A percentile compares a stretch with the other conserved stretches of the same genome.
Conservation (phyloP, 306 rosid genomes). For the Lagenaria siceraria region DNA sequence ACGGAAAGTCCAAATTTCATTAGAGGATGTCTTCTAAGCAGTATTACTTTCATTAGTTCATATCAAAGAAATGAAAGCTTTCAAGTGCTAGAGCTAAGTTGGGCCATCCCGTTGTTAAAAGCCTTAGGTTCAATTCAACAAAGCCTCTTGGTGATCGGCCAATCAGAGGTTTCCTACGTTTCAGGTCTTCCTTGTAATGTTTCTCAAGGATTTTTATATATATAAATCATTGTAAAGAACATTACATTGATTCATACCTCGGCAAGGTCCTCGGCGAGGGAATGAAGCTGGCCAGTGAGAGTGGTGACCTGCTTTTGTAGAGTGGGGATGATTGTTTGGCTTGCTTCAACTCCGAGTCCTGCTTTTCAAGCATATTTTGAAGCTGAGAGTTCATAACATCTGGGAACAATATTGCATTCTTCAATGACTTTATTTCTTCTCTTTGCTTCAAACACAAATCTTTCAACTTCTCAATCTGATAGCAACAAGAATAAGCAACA, state of each 20-base stretch:
- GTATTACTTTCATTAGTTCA: neutral
- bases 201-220: neutral
- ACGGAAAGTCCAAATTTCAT: neutral
- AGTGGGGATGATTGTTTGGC: conserved; percentile 85
- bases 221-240: neutral
- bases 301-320: conserved; percentile 86
- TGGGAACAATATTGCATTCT: conserved; percentile 69
- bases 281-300: conserved; percentile 94
- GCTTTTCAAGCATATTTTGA: conserved; percentile 64
- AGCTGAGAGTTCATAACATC: conserved; percentile 74
- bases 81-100: neutral
- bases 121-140: neutral
- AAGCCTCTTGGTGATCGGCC: neutral
- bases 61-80: neutral
- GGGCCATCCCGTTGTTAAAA: neutral
- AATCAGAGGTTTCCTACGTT: neutral
- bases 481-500: neutral
- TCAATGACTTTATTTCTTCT: conserved; percentile 84
- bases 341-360: conserved; percentile 77
- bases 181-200: neutral
- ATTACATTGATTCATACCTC: conserved; percentile 37
- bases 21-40: neutral
- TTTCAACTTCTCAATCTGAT: conserved; percentile 82
- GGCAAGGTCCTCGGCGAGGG: conserved; percentile 82
- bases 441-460: conserved; percentile 90